Base-by-base conservation (phyloP, 192 early-diverging fungal species). In the Radiomyces spectabilis region DNA sequence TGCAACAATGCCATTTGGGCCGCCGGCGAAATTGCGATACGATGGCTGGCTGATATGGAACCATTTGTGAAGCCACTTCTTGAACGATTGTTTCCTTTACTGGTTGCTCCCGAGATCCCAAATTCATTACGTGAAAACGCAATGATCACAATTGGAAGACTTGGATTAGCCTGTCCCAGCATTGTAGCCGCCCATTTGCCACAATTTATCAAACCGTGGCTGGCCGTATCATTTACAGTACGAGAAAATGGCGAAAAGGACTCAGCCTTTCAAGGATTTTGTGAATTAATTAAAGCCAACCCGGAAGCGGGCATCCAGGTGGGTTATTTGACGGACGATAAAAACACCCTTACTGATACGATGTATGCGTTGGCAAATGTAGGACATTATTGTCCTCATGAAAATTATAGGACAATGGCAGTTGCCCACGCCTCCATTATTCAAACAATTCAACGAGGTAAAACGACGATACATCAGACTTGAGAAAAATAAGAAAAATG, bases 1-100 rank as follows among this genome's bases (percentile, higher is more conserved):
- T 89, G 88, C 73, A 99, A 97, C 72, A 99, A 99, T 63, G 97
- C 95, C 6, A 82, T 89, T 16, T 99, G 97, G 97, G 86, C 94
- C 12, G 84, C 81, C 4, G 97, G 95, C 34, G 97, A 99, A 77
- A 91, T 99, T 62, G 86, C 94, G 13, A 63, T 97, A 21, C 84
- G 95, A 69, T 78, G 74, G n/a, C 6, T 72, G 56, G 68, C 72
- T 10, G 89, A 84, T 13, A 93, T 97, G 73, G 69, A 77, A 51
- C 75, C 67, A 9, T 95, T 83, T 70, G 74, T 92, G 12, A 62
- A 74, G 27, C 82, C 82, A 9, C 61, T 98, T 31, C 67, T 99
- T 18, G 75, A 85, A 64, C 74, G 85, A 13, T 70, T 99, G 51
- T 79, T 93, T 15, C 87, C 82, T 16, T 69, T 97, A 52, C 73